Evolutionary conservation across 768 basidiomycete species (phyloP).

Genomic region (Trametes villosa): DNA sequence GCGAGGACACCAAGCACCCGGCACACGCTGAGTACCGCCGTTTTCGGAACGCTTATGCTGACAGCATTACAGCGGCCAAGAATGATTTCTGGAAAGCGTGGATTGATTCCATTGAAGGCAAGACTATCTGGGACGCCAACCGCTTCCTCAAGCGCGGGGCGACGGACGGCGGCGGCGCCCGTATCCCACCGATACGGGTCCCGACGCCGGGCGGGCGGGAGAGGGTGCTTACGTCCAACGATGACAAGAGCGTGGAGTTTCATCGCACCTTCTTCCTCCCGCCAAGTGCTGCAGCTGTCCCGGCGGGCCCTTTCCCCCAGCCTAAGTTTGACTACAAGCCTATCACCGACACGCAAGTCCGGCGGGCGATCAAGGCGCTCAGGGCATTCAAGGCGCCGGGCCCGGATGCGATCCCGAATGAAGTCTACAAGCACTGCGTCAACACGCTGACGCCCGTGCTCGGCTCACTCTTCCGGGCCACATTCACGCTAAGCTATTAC

Average conservation of each 20-base stretch:
- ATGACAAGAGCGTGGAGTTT: no score
- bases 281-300: neutral
- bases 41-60: slow-evolving; percentile 19
- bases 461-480: slow-evolving; percentile 34
- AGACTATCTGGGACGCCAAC: slow-evolving; percentile 28
- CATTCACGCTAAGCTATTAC: slow-evolving; percentile 29
- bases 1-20: no score
- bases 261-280: slow-evolving; percentile 36
- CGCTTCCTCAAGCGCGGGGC: slow-evolving; percentile 5
- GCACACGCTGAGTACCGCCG: no score
- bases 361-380: no score
- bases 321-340: slow-evolving; percentile 24
- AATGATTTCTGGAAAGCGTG: slow-evolving; percentile 32
- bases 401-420: slow-evolving; percentile 36
- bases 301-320: slow-evolving; percentile 28
- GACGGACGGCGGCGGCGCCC: slow-evolving; percentile 16
- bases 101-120: slow-evolving; percentile 20
- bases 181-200: slow-evolving; percentile 26
- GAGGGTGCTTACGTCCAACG: slow-evolving; percentile 7
- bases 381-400: slow-evolving; percentile 41
- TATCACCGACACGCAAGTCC: slow-evolving; percentile 34
- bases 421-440: slow-evolving; percentile 34
- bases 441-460: slow-evolving; percentile 34
- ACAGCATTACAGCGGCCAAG: no score
- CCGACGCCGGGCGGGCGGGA: neutral